phyloP scores from a whole-genome alignment of 306 rosid species.

The Inga laurina region DNA sequence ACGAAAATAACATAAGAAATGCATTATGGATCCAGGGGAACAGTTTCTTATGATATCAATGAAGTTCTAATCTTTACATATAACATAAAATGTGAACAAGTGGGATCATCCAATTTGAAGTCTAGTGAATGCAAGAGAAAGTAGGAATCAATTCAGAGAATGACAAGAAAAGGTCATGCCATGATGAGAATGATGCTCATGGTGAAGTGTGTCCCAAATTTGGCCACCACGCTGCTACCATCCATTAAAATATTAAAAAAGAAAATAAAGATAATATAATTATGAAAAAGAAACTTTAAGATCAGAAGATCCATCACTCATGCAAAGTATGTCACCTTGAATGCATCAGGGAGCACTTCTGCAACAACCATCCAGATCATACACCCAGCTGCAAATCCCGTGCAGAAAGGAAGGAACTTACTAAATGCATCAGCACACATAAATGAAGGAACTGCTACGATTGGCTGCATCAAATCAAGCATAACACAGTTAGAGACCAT shows the following conservation, averaged over 20 bases:
- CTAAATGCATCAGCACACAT: constrained; percentile 96
- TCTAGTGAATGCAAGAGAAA: neutral
- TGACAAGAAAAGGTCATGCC: neutral
- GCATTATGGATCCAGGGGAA: constrained; percentile 1
- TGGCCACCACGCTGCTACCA: neutral
- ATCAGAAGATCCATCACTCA: neutral
- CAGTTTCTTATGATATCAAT: neutral
- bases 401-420: constrained; percentile 95
- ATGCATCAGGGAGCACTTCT: constrained; percentile 99
- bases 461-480: constrained; percentile 67
- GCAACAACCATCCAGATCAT: constrained; percentile 99
- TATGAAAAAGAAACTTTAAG: neutral
- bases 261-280: neutral
- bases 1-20: neutral
- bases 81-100: neutral
- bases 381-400: constrained; percentile 99
- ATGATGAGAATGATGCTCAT: neutral
- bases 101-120: neutral
- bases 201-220: neutral
- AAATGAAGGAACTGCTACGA: constrained; percentile 98
- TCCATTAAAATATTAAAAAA: too few species aligned
- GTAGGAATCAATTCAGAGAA: too few species aligned
- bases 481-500: constrained; percentile 18
- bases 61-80: neutral
- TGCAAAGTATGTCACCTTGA: constrained; percentile 62